Base-by-base conservation (phyloP, 805 yeast species). In the Yarrowia bubula region DNA sequence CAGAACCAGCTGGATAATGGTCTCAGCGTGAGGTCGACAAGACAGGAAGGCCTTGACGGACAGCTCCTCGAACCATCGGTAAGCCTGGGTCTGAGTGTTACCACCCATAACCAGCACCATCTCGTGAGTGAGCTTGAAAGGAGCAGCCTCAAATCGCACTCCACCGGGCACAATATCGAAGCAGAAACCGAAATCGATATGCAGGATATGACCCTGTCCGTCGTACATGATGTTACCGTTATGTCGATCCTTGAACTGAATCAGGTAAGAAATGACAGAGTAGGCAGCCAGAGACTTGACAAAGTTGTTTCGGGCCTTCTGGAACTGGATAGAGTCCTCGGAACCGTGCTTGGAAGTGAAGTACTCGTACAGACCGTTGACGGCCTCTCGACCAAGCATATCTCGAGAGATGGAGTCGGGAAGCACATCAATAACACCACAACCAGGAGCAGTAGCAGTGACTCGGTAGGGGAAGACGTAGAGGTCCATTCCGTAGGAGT, bases 161-260 rank as follows among this genome's bases (percentile, higher is more conserved):
- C 99, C 99, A 69, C 99, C 99, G 9, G 99, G 99, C 38, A 90
- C 98, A 75, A 95, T 95, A 78, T 95, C 99, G 75, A 95, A 96
- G 72, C 97, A 92, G 82, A 95, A 95, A 3, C 99, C 99, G 78
- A 95, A 95, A 78, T 95, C 99, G 76, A 96, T 90, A 76, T 95
- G 99, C 68, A 96, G 79, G 67, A 96, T 85, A 74, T 95, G 97
- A 5, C 99, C 99, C 67, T 93, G 96, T 66, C 88, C 86, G 73
- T 95, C 99, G 43, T 93, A 79, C 99, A 95, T 93, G 66, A 95
- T 92, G 75, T 95, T 95, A 72, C 99, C 99, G 73, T 93, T 93
- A 74, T 93, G 99, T 70, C 99, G 84, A 75, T 95, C 99, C 74
- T 95, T 95, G 67, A 95, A 90, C 77, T 93, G 98, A 58, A 95